Evolutionary conservation across 2,329 filamentous ascomycete species (phyloP), one percentile per base, ranked within the genome.

Genomic region (Daldinia sp.): DNA sequence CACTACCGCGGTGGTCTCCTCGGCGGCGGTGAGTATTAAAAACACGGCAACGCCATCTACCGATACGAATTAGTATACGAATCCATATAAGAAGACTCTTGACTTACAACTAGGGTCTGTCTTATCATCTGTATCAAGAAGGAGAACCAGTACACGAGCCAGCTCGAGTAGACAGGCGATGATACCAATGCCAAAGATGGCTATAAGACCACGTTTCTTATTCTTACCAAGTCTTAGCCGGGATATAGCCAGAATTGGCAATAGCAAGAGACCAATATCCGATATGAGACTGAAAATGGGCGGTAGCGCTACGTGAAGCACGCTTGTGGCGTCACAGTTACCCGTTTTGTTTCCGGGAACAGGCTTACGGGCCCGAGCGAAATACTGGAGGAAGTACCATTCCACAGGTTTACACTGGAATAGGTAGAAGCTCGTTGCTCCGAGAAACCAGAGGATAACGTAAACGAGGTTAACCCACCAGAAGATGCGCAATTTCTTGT

Each of bases 381-480:
- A 72, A 43, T 71, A 72, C 23, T 66, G 69, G 17, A 69, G 39
- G 55, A 68, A 72, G 30, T 71, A 72, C 66, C 68, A 72, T 21
- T 67, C 54, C 11, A 68, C 66, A 3, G 70, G 70, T 34, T 67
- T 58, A 30, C 68, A 72, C 32, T 72, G 69, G 21, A 71, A 70
- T 3, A 72, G 57, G 45, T 72, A 72, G 59, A 72, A 72, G 21
- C 60, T 35, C 2, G 70, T 72, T 21, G 59, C 52, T n/a, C 69
- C 68, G 49, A 72, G 48, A 55, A 71, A 72, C 70, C 70, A 72
- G 21, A 71, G 59, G 21, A 68, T 37, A 34, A 67, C 63, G 58
- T 71, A 71, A 35, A 69, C 59, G 34, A 71, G 60, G 30, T 71
- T 72, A 10, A 57, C 49, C 69, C 69, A 71, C 70, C 69, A 72